phyloP scores from a whole-genome alignment of 352 stramenopile species.

The Globisporangium paddicum region DNA sequence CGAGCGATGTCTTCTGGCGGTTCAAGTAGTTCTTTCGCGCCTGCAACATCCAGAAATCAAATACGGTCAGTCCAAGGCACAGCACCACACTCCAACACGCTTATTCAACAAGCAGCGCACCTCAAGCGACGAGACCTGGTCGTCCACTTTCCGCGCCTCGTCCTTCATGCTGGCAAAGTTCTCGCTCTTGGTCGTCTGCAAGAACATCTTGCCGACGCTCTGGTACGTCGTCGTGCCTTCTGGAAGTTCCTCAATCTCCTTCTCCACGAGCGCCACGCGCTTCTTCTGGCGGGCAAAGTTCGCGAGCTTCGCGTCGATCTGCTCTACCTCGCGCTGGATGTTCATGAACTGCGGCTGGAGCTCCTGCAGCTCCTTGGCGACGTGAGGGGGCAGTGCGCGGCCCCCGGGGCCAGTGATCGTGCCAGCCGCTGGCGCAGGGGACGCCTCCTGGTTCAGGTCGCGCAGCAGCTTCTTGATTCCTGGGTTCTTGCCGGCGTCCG shows the following conservation, averaged over 20 bases:
- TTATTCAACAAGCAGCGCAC: conserved; percentile 15
- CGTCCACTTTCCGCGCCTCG: conserved; percentile 54
- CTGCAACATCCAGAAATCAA: conserved; percentile 10
- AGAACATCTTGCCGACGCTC: conserved; percentile 84
- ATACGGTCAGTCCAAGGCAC: neutral
- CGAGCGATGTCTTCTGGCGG: conserved; percentile 71
- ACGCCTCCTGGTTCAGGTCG: conserved; percentile 54
- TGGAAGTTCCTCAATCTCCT: conserved; percentile 63
- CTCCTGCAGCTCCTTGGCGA: conserved; percentile 78
- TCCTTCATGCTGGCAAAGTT: conserved; percentile 51
- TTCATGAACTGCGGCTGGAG: conserved; percentile 75
- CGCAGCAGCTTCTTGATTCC: conserved; percentile 75
- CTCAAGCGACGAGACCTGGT: conserved; percentile 70
- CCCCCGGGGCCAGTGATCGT: conserved; percentile 14
- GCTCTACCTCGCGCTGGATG: conserved; percentile 74
- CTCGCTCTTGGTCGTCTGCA: conserved; percentile 50
- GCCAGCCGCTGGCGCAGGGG: conserved; percentile 5
- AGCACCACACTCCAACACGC: neutral
- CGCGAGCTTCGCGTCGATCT: conserved; percentile 69
- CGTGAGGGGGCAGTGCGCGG: conserved; percentile 45
- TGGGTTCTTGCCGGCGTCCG: conserved; percentile 48
- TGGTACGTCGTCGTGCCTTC: conserved; percentile 60
- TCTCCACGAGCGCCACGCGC: conserved; percentile 62
- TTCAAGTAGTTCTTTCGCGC: conserved; percentile 78
- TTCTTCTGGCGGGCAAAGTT: conserved; percentile 69